Percentiles rank a stretch among this genome's conserved stretches.
phyloP scores from a whole-genome alignment of 2,329 filamentous ascomycete genomes.

The Xylaria sp. region DNA sequence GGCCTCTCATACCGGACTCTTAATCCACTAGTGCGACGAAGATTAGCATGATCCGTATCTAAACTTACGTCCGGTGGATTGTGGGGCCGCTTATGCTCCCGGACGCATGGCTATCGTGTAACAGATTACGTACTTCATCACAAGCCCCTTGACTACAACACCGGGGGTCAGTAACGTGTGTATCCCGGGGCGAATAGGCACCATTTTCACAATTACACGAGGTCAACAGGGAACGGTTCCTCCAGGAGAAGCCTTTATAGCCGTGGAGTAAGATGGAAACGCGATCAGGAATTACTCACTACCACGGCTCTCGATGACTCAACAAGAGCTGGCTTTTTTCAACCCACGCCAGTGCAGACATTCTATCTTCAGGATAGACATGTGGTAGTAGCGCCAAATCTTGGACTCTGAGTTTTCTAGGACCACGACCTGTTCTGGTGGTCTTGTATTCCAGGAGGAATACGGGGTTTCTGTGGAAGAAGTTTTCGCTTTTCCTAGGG shows the following conservation, averaged over 20 bases:
- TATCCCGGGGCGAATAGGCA: not conserved
- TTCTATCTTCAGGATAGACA: not conserved
- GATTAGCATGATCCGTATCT: constrained; percentile 8
- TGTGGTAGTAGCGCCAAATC: not conserved
- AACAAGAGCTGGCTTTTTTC: not conserved
- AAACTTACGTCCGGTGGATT: no score
- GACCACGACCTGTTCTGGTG: no score
- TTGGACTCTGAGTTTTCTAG: not conserved
- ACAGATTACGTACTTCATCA: not conserved
- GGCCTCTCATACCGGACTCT: constrained; percentile 13
- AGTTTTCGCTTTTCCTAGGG: constrained; percentile 19
- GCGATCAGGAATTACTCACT: not conserved
- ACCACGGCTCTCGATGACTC: not conserved
- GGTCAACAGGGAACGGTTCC: not conserved
- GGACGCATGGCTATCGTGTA: no score
- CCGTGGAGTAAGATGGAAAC: not conserved
- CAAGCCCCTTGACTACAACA: not conserved
- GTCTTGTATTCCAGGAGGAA: not conserved
- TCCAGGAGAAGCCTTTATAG: not conserved
- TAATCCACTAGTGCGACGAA: not conserved
- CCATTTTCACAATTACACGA: not conserved
- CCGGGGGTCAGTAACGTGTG: not conserved
- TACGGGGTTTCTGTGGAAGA: constrained; percentile 11
- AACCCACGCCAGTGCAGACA: not conserved
- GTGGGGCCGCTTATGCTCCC: not conserved